Percentiles rank a stretch among this genome's conserved stretches.
Conservation (phyloP, 2,329 filamentous ascomycete species). For the Aspergillus sp. region DNA sequence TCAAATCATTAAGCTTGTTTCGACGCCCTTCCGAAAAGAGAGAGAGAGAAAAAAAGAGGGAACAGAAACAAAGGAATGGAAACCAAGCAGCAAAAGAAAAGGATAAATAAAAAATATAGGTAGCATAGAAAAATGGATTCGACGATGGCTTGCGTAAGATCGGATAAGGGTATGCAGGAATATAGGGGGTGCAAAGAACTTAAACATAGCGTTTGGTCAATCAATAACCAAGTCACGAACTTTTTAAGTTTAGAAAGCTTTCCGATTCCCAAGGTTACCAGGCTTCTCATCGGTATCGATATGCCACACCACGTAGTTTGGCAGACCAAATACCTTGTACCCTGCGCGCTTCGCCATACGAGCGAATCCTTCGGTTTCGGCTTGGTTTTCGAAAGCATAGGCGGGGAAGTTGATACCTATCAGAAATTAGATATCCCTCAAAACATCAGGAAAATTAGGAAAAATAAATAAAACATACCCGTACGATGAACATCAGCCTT, state of each 20-base stretch:
- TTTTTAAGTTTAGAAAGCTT: slow-evolving; percentile 27
- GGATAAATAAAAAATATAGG: slow-evolving; percentile 10
- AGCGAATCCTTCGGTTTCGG: slow-evolving; percentile 95
- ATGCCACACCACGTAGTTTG: slow-evolving; percentile 98
- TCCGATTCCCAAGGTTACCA: slow-evolving; percentile 53
- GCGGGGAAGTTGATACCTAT: slow-evolving; percentile 92
- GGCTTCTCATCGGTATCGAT: slow-evolving; percentile 93
- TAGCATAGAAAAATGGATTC: slow-evolving; percentile 6
- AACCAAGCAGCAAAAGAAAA: background rate
- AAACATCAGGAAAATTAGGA: background rate
- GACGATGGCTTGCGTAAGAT: slow-evolving; percentile 9
- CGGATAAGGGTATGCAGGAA: slow-evolving; percentile 8
- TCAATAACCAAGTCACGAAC: background rate
- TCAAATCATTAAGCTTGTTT: slow-evolving; percentile 25
- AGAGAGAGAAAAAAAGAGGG: slow-evolving; percentile 7
- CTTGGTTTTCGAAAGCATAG: slow-evolving; percentile 97
- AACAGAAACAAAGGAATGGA: slow-evolving; percentile 4
- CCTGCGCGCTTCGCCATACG: slow-evolving; percentile 97
- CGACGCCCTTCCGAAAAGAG: slow-evolving; percentile 13
- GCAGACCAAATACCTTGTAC: slow-evolving; percentile 82
- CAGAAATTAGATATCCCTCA: slow-evolving; percentile 11
- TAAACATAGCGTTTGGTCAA: slow-evolving; percentile 11
- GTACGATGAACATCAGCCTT: slow-evolving; percentile 96
- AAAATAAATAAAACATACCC: slow-evolving; percentile 45
- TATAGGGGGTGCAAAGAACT: slow-evolving; percentile 8